Conservation (phyloP, 345 rosid genomes). For the Clarkia xantiana region DNA sequence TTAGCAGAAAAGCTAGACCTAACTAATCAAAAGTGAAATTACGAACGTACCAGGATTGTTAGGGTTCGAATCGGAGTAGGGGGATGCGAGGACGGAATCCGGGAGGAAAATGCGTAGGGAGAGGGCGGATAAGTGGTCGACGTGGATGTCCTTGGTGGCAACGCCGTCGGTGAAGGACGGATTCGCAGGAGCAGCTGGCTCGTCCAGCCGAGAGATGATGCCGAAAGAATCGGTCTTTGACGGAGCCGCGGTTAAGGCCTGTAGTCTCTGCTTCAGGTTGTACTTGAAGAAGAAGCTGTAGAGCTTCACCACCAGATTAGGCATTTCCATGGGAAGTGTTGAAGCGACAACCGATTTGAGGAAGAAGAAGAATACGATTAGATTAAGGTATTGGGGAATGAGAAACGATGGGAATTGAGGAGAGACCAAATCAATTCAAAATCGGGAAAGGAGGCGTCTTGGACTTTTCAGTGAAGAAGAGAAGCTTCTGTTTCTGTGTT, state of each 20-base stretch:
- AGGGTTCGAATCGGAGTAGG: slow-evolving; percentile 16
- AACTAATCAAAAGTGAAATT: not conserved
- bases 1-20: no score
- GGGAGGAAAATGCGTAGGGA: slow-evolving; percentile 79
- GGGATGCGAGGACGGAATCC: slow-evolving; percentile 50
- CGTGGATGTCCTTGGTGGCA: slow-evolving; percentile 92
- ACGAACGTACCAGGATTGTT: slow-evolving; percentile 1
- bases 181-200: slow-evolving; percentile 51
- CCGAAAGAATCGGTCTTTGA: slow-evolving; percentile 32
- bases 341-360: not conserved
- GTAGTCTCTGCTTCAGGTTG: slow-evolving; percentile 58
- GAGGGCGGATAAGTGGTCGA: slow-evolving; percentile 70
- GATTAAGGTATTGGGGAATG: no score
- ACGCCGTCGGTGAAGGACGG: slow-evolving; percentile 80
- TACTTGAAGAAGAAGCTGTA: slow-evolving; percentile 87
- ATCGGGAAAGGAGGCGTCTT: no score
- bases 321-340: slow-evolving; percentile 28
- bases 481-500: no score
- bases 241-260: slow-evolving; percentile 44
- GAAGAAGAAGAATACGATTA: not conserved
- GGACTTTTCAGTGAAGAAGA: no score
- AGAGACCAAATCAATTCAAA: no score
- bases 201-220: slow-evolving; percentile 66
- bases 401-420: no score
- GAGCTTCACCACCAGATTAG: slow-evolving; percentile 62